These are phyloP conservation scores for Aphanoascus verrucosus DNA, from an alignment of 2,329 filamentous ascomycete species.

Conservation along the genomic window DNA sequence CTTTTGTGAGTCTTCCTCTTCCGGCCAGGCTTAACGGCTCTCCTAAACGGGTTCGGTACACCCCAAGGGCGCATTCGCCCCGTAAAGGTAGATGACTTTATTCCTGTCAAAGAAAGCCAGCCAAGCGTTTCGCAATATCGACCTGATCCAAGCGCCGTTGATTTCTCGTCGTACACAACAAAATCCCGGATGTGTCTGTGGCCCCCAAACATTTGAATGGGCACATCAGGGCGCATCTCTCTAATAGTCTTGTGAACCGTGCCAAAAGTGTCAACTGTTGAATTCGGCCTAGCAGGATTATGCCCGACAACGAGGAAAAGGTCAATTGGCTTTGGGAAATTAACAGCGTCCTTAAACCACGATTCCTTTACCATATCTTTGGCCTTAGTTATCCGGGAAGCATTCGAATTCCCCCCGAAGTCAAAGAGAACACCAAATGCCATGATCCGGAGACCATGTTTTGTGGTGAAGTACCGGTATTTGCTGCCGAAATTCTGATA, in stretches of 20 bases:
- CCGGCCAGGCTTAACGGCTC: conserved; percentile 22
- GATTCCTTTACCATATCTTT: conserved; percentile 42
- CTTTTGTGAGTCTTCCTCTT: neutral
- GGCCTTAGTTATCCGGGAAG: conserved; percentile 49
- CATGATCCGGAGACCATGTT: conserved; percentile 42
- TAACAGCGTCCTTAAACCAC: conserved; percentile 52
- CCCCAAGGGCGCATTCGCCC: conserved; percentile 33
- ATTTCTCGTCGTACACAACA: conserved; percentile 50
- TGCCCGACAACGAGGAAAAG: conserved; percentile 55
- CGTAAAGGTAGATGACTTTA: conserved; percentile 40
- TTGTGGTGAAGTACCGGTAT: conserved; percentile 43
- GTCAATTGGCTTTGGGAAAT: conserved; percentile 47
- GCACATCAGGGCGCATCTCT: conserved; percentile 44
- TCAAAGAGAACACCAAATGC: conserved; percentile 43
- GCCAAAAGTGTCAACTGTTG: conserved; percentile 34
- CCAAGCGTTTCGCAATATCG: conserved; percentile 59
- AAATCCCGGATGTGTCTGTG: conserved; percentile 57
- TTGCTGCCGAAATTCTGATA: conserved; percentile 39
- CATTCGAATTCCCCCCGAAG: conserved; percentile 49
- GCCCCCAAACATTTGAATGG: conserved; percentile 56
- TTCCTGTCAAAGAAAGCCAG: conserved; percentile 54
- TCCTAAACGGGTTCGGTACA: conserved; percentile 35
- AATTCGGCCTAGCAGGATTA: conserved; percentile 45
- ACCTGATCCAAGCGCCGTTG: conserved; percentile 52
- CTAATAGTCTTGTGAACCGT: conserved; percentile 51